Percentiles rank a stretch among this genome's conserved stretches.
Evolutionary conservation across 106 monocot genomes (phyloP).

Genomic region (Vanilla planifolia): DNA sequence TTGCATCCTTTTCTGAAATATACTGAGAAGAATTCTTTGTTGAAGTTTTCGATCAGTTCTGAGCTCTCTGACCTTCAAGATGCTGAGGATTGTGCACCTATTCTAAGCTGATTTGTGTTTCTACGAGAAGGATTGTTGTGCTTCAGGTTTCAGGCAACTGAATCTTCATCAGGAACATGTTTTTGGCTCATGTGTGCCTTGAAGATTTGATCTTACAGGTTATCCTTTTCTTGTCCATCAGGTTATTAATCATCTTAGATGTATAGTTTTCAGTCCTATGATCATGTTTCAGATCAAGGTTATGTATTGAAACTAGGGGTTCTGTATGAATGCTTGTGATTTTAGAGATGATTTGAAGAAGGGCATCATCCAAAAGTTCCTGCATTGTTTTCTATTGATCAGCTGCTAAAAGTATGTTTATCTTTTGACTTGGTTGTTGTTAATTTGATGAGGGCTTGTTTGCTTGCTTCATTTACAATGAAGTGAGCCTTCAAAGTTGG

Average conservation of each 20-base stretch:
- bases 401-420: no score
- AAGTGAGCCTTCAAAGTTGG: no score
- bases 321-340: background rate
- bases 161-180: background rate
- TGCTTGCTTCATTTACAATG: no score
- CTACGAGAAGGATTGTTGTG: background rate
- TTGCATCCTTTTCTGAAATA: constrained; percentile 42
- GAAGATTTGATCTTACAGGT: background rate
- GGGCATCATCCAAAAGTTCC: background rate
- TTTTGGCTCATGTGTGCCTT: no score
- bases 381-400: background rate
- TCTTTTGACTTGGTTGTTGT: no score
- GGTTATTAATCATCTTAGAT: background rate
- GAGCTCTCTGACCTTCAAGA: constrained; percentile 30
- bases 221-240: background rate
- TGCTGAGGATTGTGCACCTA: background rate
- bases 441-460: no score
- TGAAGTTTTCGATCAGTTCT: constrained; percentile 33
- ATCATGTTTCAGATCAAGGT: background rate
- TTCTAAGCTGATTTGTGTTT: background rate
- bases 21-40: constrained; percentile 30
- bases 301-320: no score
- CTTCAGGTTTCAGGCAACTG: background rate
- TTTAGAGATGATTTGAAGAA: background rate
- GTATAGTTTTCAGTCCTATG: background rate